Base-by-base conservation (phyloP, 163 green algal species). In the Smithsoniella earleae region DNA sequence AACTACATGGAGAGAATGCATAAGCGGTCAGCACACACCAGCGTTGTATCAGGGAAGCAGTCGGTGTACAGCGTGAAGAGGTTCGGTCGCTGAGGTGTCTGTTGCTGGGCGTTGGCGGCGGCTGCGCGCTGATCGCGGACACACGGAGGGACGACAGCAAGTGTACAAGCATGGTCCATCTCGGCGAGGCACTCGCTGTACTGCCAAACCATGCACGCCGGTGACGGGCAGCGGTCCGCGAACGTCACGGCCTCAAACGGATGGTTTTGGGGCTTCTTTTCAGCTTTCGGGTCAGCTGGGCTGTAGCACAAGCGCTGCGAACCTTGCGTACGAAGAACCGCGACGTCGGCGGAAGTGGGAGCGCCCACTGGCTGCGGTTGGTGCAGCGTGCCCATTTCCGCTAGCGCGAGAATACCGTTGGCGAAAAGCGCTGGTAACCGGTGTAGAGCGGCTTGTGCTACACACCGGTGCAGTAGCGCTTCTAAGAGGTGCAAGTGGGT, bases 141-240 rank as follows among this genome's bases (percentile, higher is more conserved):
- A n/a, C n/a, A n/a, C 16, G 58, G 58, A 37, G 58, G 58, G 30
- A 69, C 34, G 5, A 31, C 58, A 6, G 58, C 58, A 5, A 40
- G 58, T 36, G 31, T 30, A 31, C 58, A 69, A n/a, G 58, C 58
- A 69, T 69, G 58, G 27, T 69, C 58, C 58, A 69, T 69, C 58
- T 69, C 58, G 16, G 58, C 58, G 30, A 69, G 58, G 58, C 58
- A 69, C 25, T 40, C 4, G 58, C 58, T 69, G 25, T 69, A 69
- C 25, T 69, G 30, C 58, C 58, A 69, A 30, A 49, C 40, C 40
- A 49, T 13, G 40, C 40, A 49, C 13, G 40, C 40, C 40, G 40
- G 40, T 13, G 40, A 49, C 13, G 40, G 10, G 40, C 40, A 13
- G 10, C 40, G 40, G 10, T 22, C 40, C 10, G 40, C 40, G n/a